Evolutionary conservation across 306 rosid species (phyloP).

Genomic region (Alnus glutinosa): DNA sequence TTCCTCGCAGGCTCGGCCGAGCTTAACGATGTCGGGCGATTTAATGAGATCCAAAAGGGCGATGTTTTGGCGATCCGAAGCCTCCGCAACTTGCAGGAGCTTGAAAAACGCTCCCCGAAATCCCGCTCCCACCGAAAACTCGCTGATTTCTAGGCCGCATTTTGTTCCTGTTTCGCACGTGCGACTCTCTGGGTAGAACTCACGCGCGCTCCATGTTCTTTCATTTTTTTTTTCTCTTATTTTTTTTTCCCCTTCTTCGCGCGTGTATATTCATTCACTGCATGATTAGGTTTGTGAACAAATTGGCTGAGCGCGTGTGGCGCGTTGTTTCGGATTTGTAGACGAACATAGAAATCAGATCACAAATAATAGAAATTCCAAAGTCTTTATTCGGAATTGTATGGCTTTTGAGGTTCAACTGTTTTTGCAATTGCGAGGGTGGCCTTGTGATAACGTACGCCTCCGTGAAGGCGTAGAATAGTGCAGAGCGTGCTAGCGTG

Average conservation of each 20-base stretch:
- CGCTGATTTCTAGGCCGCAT: conserved; percentile 65
- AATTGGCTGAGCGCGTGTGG: neutral
- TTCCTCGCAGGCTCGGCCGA: conserved; percentile 32
- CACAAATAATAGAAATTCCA: neutral
- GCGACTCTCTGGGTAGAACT: neutral
- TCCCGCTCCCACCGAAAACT: conserved; percentile 64
- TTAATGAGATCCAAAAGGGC: conserved; percentile 40
- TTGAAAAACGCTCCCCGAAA: conserved; percentile 34
- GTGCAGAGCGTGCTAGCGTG: conserved; percentile 17
- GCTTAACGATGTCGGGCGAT: conserved; percentile 36
- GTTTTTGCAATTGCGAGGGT: neutral
- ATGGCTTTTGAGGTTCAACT: neutral
- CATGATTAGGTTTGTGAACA: neutral
- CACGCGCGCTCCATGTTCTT: conserved; percentile 5
- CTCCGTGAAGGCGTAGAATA: conserved; percentile 26
- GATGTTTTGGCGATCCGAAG: conserved; percentile 62
- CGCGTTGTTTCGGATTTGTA: neutral
- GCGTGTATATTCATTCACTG: conserved; percentile 9
- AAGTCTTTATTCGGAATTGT: neutral
- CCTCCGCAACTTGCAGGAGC: conserved; percentile 59
- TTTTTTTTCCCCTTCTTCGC: neutral
- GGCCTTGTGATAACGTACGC: neutral
- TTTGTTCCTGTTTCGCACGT: neutral
- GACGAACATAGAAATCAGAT: neutral
- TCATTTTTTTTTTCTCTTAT: neutral